A percentile compares a stretch with the other conserved stretches of the same genome.
phyloP scores from a whole-genome alignment of 2,329 filamentous ascomycete species.

The Phialocephala sp. region DNA sequence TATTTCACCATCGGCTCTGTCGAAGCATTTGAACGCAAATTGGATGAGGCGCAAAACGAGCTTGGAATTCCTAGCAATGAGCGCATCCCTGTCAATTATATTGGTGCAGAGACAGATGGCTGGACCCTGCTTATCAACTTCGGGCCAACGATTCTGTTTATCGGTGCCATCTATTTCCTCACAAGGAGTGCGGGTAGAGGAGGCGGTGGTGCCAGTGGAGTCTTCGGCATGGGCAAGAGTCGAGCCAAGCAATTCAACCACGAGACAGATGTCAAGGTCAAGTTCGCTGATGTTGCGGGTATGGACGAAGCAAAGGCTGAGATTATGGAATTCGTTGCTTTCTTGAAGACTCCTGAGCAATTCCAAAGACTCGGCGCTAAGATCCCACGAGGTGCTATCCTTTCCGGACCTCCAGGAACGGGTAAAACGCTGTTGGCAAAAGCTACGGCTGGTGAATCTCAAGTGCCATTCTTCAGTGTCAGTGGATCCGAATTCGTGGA shows the following conservation, averaged over 20 bases:
- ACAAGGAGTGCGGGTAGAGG: constrained; percentile 75
- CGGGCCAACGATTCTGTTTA: constrained; percentile 84
- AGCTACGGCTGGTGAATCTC: constrained; percentile 95
- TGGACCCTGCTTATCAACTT: constrained; percentile 77
- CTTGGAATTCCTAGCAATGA: constrained; percentile 86
- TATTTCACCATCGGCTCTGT: constrained; percentile 96
- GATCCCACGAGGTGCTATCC: constrained; percentile 94
- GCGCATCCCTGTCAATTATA: constrained; percentile 89
- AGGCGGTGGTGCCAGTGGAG: constrained; percentile 71
- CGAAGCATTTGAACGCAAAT: constrained; percentile 86
- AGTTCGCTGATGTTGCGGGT: constrained; percentile 94
- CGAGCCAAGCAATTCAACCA: constrained; percentile 97
- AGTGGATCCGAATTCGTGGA: constrained; percentile 99
- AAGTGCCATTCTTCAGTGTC: constrained; percentile 97
- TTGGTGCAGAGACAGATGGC: constrained; percentile 72
- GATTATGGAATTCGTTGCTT: constrained; percentile 99
- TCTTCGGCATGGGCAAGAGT: constrained; percentile 96
- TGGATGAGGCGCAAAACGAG: constrained; percentile 88
- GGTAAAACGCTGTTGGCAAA: constrained; percentile 98
- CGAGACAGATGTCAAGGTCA: constrained; percentile 94
- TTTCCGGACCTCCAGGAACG: constrained; percentile 96
- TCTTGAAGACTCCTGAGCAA: constrained; percentile 89
- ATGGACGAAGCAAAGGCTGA: constrained; percentile 98
- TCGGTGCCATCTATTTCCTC: constrained; percentile 82
- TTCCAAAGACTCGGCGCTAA: constrained; percentile 96